These are phyloP conservation scores for Aspergillus alliaceus DNA, from an alignment of 2,329 filamentous ascomycete genomes.

Conservation along the genomic window DNA sequence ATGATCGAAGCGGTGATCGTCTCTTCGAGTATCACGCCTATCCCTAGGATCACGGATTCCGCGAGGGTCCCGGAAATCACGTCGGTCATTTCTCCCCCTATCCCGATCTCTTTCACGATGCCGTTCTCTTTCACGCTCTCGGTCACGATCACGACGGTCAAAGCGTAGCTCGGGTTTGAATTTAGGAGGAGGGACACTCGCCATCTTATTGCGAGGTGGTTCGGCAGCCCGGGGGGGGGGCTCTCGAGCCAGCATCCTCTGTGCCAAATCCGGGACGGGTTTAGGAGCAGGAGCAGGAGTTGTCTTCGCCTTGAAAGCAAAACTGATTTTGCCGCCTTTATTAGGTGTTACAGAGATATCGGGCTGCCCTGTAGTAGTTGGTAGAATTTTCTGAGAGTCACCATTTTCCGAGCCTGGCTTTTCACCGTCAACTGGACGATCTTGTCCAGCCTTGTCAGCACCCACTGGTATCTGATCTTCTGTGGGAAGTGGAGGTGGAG, in stretches of 20 bases:
- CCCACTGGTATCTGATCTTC: conserved; percentile 34
- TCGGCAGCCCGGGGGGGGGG: conserved; percentile 35
- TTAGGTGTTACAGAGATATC: conserved; percentile 55
- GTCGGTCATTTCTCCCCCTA: conserved; percentile 33
- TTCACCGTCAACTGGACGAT: conserved; percentile 65
- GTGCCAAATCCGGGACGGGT: conserved; percentile 51
- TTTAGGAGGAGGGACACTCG: conserved; percentile 37
- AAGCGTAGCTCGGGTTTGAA: conserved; percentile 42
- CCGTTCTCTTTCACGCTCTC: conserved; percentile 37
- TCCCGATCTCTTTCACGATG: conserved; percentile 32
- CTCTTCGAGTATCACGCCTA: conserved; percentile 33
- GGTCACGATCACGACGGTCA: conserved; percentile 45
- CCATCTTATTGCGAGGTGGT: conserved; percentile 39
- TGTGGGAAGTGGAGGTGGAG: conserved; percentile 29
- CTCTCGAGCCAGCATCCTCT: conserved; percentile 46
- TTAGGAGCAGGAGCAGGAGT: conserved; percentile 55
- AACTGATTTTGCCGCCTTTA: conserved; percentile 76
- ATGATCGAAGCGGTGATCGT: conserved; percentile 42
- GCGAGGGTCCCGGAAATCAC: conserved; percentile 33
- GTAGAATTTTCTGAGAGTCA: conserved; percentile 53
- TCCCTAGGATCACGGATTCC: conserved; percentile 30
- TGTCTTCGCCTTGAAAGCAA: conserved; percentile 83
- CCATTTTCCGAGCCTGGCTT: conserved; percentile 44
- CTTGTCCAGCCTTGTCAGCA: conserved; percentile 57
- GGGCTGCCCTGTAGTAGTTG: conserved; percentile 52